phyloP scores from a whole-genome alignment of 2,329 filamentous ascomycete species.

The Aspergillus eucalypticola region DNA sequence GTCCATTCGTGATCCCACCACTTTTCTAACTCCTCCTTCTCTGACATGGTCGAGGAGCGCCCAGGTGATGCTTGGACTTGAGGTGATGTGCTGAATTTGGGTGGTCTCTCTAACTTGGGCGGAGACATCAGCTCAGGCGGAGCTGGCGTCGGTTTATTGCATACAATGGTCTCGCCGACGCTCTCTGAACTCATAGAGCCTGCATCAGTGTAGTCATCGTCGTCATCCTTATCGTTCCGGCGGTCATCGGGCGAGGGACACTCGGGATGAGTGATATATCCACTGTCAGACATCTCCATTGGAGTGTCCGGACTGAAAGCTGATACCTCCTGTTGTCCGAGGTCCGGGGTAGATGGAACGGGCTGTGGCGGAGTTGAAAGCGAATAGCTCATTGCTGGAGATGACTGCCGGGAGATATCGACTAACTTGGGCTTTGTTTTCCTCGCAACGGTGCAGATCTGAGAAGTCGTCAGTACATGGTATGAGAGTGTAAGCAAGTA shows the following conservation, averaged over 20 bases:
- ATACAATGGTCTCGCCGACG: constrained; percentile 27
- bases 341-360: constrained; percentile 39
- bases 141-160: constrained; percentile 24
- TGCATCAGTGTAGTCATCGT: constrained; percentile 29
- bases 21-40: constrained; percentile 33
- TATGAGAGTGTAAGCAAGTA: no score
- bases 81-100: constrained; percentile 19
- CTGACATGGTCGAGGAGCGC: constrained; percentile 24
- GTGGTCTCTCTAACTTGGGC: constrained; percentile 23
- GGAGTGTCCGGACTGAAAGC: constrained; percentile 44
- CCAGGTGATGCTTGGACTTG: constrained; percentile 19
- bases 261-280: constrained; percentile 34
- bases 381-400: constrained; percentile 28
- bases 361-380: constrained; percentile 27
- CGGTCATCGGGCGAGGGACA: constrained; percentile 29
- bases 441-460: constrained; percentile 39
- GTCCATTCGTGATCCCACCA: constrained; percentile 44
- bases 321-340: constrained; percentile 38
- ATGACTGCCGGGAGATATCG: constrained; percentile 41
- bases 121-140: constrained; percentile 20
- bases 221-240: constrained; percentile 29
- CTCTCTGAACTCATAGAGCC: constrained; percentile 30
- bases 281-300: constrained; percentile 38
- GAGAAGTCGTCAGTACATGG: constrained; percentile 8
- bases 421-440: constrained; percentile 41